phyloP scores from a whole-genome alignment of 768 basidiomycete genomes.

The Leucosporidium creatinivorum region DNA sequence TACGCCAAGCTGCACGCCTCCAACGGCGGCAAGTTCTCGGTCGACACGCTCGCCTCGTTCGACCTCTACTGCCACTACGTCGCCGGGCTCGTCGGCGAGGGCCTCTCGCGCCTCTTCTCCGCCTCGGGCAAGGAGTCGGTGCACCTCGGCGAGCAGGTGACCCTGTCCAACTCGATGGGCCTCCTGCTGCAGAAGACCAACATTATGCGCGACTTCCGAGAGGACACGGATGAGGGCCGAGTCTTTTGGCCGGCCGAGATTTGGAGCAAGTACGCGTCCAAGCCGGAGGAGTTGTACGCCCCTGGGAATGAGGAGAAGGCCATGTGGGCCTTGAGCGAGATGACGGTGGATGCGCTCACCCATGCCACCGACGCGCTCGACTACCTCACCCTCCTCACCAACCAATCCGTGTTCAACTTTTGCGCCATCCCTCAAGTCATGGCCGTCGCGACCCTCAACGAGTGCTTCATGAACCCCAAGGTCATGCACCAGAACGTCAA shows the following conservation, averaged over 20 bases:
- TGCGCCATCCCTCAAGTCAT: slow-evolving; percentile 89
- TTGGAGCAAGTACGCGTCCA: slow-evolving; percentile 52
- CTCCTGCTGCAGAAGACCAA: slow-evolving; percentile 94
- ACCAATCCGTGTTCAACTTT: slow-evolving; percentile 91
- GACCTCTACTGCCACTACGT: slow-evolving; percentile 98
- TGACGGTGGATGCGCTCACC: slow-evolving; percentile 78
- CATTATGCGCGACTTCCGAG: slow-evolving; percentile 89
- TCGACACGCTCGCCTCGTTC: slow-evolving; percentile 74
- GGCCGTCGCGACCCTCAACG: slow-evolving; percentile 86
- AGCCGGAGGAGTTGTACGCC: slow-evolving; percentile 48
- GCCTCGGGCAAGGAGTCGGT: slow-evolving; percentile 30
- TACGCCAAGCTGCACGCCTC: slow-evolving; percentile 72
- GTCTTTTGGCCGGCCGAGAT: slow-evolving; percentile 95
- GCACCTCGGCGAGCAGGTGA: slow-evolving; percentile 67
- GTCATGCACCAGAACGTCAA: slow-evolving; percentile 87
- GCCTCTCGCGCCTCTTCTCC: slow-evolving; percentile 31
- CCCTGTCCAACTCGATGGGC: slow-evolving; percentile 90
- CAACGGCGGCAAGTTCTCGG: slow-evolving; percentile 53
- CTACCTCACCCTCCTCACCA: slow-evolving; percentile 75
- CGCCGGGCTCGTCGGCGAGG: slow-evolving; percentile 79
- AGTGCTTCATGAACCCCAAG: slow-evolving; percentile 85
- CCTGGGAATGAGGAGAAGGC: slow-evolving; percentile 58
- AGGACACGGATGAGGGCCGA: slow-evolving; percentile 75
- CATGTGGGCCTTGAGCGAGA: slow-evolving; percentile 72
- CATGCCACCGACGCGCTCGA: slow-evolving; percentile 82